A percentile compares a stretch with the other conserved stretches of the same genome.
Conservation (phyloP, 2,329 filamentous ascomycete genomes). For the Cladosporium sp. region DNA sequence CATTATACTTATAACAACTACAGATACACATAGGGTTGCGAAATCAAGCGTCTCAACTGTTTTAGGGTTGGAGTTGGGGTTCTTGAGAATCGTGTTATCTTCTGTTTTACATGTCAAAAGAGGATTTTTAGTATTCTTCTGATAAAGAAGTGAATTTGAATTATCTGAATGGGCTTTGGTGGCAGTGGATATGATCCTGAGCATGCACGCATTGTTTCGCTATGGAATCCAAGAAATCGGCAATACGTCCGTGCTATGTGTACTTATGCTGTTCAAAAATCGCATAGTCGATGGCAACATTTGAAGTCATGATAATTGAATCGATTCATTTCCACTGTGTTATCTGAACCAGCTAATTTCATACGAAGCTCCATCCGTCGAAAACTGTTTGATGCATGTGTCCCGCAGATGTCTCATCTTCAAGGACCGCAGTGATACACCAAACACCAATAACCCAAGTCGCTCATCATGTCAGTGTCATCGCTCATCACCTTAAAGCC, state of each 20-base stretch:
- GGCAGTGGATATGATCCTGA: background rate
- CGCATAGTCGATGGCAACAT: too few species aligned
- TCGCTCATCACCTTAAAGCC: background rate
- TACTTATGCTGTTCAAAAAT: too few species aligned
- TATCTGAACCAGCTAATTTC: background rate
- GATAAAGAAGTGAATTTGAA: too few species aligned
- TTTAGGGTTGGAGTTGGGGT: background rate
- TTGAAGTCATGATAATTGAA: background rate
- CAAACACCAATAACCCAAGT: background rate
- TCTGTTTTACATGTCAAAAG: background rate
- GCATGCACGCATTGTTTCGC: background rate
- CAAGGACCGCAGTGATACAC: background rate
- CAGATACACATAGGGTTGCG: background rate
- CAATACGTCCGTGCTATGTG: too few species aligned
- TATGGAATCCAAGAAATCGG: too few species aligned
- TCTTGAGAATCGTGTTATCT: background rate
- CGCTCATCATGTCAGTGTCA: background rate
- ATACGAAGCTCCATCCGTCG: background rate
- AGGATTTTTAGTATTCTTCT: too few species aligned
- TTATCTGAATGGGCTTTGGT: background rate
- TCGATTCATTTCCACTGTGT: background rate
- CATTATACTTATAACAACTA: rapidly evolving
- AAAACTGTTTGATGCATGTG: background rate
- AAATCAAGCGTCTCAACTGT: background rate
- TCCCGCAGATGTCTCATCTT: background rate